These are phyloP conservation scores for Colletotrichum filicis DNA, from an alignment of 2,329 filamentous ascomycete genomes.

Conservation along the genomic window DNA sequence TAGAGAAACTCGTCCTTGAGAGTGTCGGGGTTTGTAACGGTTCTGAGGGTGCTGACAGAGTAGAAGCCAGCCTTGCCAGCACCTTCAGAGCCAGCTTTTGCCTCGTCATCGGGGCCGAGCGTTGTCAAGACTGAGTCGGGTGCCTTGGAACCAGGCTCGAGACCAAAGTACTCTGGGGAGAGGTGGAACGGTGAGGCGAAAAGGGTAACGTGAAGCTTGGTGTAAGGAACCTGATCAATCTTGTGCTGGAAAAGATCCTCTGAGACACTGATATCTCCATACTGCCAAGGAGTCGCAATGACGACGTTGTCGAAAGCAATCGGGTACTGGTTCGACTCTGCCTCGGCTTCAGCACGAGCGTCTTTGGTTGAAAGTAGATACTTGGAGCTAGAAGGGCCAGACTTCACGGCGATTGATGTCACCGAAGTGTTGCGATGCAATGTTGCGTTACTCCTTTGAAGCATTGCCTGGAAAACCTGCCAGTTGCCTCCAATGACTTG, in stretches of 20 bases:
- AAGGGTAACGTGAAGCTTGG: slow-evolving; percentile 87
- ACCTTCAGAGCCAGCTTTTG: slow-evolving; percentile 62
- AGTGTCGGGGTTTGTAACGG: slow-evolving; percentile 69
- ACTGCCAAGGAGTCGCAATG: slow-evolving; percentile 86
- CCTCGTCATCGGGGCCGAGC: slow-evolving; percentile 69
- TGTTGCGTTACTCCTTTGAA: slow-evolving; percentile 70
- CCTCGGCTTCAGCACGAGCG: slow-evolving; percentile 35
- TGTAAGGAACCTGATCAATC: slow-evolving; percentile 87
- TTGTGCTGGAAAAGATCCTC: slow-evolving; percentile 73
- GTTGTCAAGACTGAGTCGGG: slow-evolving; percentile 88
- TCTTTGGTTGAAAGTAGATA: slow-evolving; percentile 58
- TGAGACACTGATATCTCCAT: slow-evolving; percentile 73
- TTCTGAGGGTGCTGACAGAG: slow-evolving; percentile 80
- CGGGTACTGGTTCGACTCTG: slow-evolving; percentile 51
- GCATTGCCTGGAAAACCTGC: slow-evolving; percentile 90
- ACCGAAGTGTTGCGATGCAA: slow-evolving; percentile 77
- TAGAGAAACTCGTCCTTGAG: slow-evolving; percentile 66
- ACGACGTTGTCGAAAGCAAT: slow-evolving; percentile 82
- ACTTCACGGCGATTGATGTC: slow-evolving; percentile 63
- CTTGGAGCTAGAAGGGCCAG: slow-evolving; percentile 49
- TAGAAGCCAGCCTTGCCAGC: slow-evolving; percentile 84
- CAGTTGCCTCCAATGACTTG: slow-evolving; percentile 88
- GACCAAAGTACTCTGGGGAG: slow-evolving; percentile 77
- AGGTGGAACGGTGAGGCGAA: slow-evolving; percentile 83
- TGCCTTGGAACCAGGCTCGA: slow-evolving; percentile 65